Base-by-base conservation (phyloP, 2,329 filamentous ascomycete species). In the Venturia oleaginea region DNA sequence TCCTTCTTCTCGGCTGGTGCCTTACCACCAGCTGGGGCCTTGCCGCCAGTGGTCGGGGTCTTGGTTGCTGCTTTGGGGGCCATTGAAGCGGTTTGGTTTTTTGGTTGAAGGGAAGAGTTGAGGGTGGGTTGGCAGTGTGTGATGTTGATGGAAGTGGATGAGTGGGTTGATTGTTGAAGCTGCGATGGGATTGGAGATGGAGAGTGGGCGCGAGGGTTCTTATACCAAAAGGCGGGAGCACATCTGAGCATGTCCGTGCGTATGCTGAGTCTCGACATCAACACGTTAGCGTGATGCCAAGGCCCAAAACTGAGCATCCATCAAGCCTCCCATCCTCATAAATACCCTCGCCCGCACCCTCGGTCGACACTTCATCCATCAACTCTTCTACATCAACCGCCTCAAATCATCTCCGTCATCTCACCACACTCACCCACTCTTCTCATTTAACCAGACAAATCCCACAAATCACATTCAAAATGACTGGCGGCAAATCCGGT, bases 401-500 rank as follows among this genome's bases (percentile, higher is more conserved):
- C 69, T 69, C 69, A 69, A 70, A 71, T 54, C 65, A 65, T 65
- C 66, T 63, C 72, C 62, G 61, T 65, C 67, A 67, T 10, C 46
- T 51, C 46, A 67, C 68, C 68, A 69, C 66, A 69, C 67, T 70
- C 68, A 63, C 69, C 70, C 62, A 69, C 68, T 67, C 71, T 68
- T 69, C 69, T 69, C 67, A 69, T 66, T 64, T 67, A 71, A 72
- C 72, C 67, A 68, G 67, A 68, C 71, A 73, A 75, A 70, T 67
- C 71, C 74, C 13, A n/a, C 43, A 54, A 57, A 78, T 75, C 73
- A 75, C 78, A 70, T 77, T 85, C 88, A 97, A 91, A 90, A 99
- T 99, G 94, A 96, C 94, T 91, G 93, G 93, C 86, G 93, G 94
- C 82, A 99, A 99, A 84, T 97, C 93, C 83, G 94, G 94, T 82